phyloP scores from a whole-genome alignment of 108 stramenopile species.

The Cyclotella choctawhatcheeana region DNA sequence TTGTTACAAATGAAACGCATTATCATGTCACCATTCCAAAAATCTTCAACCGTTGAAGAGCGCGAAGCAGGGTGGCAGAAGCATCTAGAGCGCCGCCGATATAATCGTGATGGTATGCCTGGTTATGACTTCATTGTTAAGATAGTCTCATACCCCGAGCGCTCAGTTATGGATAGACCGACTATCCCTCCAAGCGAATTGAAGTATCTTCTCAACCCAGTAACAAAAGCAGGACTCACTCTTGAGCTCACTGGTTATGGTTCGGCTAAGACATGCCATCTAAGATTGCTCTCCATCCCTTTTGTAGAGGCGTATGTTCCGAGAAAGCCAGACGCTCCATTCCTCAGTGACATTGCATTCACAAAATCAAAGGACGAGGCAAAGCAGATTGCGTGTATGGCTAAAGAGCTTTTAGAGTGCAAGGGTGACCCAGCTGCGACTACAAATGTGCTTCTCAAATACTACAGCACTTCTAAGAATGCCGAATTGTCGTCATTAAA shows the following conservation, averaged over 20 bases:
- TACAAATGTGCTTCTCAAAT: too few species aligned
- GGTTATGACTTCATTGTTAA: background rate
- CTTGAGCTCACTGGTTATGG: background rate
- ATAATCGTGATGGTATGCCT: background rate
- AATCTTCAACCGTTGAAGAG: background rate
- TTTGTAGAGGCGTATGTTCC: background rate
- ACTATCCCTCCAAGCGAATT: background rate
- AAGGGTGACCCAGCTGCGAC: too few species aligned
- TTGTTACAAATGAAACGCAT: background rate
- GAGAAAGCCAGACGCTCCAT: too few species aligned
- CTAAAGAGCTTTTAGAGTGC: too few species aligned
- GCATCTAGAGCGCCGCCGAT: background rate
- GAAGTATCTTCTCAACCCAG: background rate
- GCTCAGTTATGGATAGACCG: background rate
- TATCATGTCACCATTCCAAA: background rate
- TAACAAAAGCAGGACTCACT: background rate
- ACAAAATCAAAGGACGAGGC: too few species aligned
- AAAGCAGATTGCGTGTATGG: too few species aligned
- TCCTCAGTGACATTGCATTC: too few species aligned
- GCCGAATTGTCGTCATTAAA: too few species aligned
- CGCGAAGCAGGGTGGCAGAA: background rate
- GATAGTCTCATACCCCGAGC: background rate
- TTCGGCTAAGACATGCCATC: background rate
- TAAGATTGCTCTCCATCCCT: background rate
- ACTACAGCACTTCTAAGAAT: too few species aligned